phyloP scores from a whole-genome alignment of 1,139 yeast species.

The Yamadazyma membranifaciens region DNA sequence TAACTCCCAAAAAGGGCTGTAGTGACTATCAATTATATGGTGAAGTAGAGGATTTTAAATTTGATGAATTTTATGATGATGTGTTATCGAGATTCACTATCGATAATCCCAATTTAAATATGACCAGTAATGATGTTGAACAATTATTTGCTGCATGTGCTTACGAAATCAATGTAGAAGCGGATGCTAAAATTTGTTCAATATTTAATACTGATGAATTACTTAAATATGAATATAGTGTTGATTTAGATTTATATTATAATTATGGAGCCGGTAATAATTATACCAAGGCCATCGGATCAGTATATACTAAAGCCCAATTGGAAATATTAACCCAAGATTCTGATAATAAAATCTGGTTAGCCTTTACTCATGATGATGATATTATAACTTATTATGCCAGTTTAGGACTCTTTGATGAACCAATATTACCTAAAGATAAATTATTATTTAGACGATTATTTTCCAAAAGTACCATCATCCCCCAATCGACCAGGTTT shows the following conservation, averaged over 20 bases:
- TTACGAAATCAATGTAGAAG: conserved; percentile 52
- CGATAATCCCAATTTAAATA: conserved; percentile 33
- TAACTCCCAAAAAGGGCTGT: conserved; percentile 30
- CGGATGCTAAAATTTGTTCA: conserved; percentile 46
- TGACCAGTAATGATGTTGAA: conserved; percentile 40
- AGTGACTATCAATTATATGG: conserved; percentile 10
- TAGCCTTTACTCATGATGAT: conserved; percentile 60
- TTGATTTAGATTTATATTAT: conserved; percentile 47
- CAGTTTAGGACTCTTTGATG: conserved; percentile 48
- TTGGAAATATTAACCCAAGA: conserved; percentile 34
- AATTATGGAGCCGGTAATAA: conserved; percentile 51
- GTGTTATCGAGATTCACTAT: conserved; percentile 37
- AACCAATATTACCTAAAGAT: conserved; percentile 19
- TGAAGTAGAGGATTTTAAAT: conserved; percentile 7
- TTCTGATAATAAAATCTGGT: conserved; percentile 31
- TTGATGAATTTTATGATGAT: conserved; percentile 27
- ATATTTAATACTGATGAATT: conserved; percentile 52
- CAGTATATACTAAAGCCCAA: conserved; percentile 50
- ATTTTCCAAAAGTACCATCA: conserved; percentile 46
- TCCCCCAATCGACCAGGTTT: conserved; percentile 58
- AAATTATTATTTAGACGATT: conserved; percentile 38
- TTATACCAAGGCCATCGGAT: conserved; percentile 41
- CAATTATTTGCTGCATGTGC: conserved; percentile 48
- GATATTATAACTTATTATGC: conserved; percentile 51
- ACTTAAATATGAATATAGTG: conserved; percentile 39